Evolutionary conservation across 257 asterid genomes (phyloP).

Genomic region (Petunia axillaris): DNA sequence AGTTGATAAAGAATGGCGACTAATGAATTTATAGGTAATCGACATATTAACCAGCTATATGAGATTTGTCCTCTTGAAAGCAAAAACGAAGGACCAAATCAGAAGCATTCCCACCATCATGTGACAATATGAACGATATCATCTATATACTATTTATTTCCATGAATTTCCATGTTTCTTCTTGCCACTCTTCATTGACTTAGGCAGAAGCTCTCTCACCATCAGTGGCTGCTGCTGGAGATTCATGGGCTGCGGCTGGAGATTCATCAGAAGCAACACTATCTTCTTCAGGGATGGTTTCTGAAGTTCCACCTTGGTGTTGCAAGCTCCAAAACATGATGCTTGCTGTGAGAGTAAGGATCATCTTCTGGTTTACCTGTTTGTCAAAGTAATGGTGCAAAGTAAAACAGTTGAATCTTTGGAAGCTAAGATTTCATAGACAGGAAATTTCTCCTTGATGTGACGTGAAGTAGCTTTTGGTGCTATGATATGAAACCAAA

Average conservation of each 20-base stretch:
- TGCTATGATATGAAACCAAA: background rate
- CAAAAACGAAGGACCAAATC: background rate
- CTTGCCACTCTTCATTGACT: background rate
- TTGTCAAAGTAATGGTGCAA: background rate
- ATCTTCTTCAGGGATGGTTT: constrained; percentile 27
- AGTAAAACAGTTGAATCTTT: background rate
- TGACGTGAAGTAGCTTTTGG: background rate
- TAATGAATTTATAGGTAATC: constrained; percentile 13
- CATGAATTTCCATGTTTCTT: background rate
- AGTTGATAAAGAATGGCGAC: background rate
- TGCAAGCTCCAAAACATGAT: constrained; percentile 28
- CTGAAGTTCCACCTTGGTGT: constrained; percentile 17
- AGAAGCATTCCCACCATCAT: constrained; percentile 15
- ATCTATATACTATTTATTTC: background rate
- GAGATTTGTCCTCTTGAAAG: constrained; percentile 20
- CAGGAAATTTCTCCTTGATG: background rate
- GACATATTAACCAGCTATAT: background rate
- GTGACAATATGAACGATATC: background rate
- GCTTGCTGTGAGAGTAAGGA: constrained; percentile 24
- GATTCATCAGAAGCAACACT: constrained; percentile 24
- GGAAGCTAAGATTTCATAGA: background rate
- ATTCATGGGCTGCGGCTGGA: background rate
- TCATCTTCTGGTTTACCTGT: constrained; percentile 26
- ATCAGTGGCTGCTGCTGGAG: background rate
- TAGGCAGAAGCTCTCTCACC: background rate